Conservation (phyloP, 2,329 filamentous ascomycete genomes). For the Biscogniauxia sp. region DNA sequence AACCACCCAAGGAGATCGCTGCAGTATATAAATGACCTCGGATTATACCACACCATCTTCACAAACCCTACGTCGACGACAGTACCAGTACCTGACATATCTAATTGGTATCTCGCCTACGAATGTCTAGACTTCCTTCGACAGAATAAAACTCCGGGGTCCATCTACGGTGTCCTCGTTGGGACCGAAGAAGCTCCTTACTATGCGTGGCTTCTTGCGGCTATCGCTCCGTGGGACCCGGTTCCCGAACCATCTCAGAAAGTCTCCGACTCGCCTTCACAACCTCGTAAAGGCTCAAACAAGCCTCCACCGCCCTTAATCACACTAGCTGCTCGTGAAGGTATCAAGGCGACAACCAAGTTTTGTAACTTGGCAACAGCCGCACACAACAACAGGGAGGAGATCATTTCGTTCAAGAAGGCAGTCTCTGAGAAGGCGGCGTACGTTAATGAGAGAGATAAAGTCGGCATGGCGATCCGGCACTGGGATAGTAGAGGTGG, state of each 20-base stretch:
- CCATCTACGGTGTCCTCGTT: conserved; percentile 55
- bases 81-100: conserved; percentile 54
- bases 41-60: conserved; percentile 71
- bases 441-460: conserved; percentile 54
- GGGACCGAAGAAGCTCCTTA: conserved; percentile 64
- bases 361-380: conserved; percentile 65
- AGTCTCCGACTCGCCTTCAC: conserved; percentile 48
- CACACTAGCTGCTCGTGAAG: conserved; percentile 67
- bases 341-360: conserved; percentile 77
- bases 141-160: conserved; percentile 41
- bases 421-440: conserved; percentile 46
- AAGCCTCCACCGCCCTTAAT: conserved; percentile 59
- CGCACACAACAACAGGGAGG: conserved; percentile 58
- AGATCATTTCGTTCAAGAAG: conserved; percentile 63
- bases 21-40: conserved; percentile 61
- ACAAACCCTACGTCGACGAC: conserved; percentile 60
- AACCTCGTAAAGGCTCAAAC: conserved; percentile 45
- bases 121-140: conserved; percentile 56
- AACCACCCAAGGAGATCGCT: conserved; percentile 29
- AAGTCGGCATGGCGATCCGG: conserved; percentile 71
- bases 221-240: conserved; percentile 71
- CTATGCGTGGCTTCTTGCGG: conserved; percentile 72
- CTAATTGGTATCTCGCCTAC: conserved; percentile 63
- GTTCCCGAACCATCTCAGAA: conserved; percentile 39
- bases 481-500: conserved; percentile 62